Evolutionary conservation across 2,329 filamentous ascomycete species (phyloP), one percentile per base, ranked within the genome.

Genomic region (Penicillium sp.): DNA sequence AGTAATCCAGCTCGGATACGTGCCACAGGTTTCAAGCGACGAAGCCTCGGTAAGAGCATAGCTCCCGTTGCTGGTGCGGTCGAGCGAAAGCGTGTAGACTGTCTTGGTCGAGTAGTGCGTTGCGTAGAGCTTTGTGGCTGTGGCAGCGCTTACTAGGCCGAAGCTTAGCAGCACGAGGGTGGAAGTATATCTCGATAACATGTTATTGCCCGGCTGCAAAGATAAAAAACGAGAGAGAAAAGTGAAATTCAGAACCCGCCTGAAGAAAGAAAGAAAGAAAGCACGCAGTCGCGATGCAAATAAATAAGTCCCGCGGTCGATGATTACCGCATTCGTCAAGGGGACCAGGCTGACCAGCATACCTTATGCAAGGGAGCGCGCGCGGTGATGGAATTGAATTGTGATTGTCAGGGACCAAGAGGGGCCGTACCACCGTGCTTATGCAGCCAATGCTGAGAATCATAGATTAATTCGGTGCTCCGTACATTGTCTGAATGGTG

Each of bases 1-100:
- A 3, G 72, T 77, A 4, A 78, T 57, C 75, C 76, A 78, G 64
- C 75, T 77, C 4, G 76, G 75, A 67, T 75, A 75, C 7, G 55
- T 60, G 8, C 74, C 75, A 61, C 75, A 78, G 15, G 73, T 70
- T 21, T 73, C 63, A n/a, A 69, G 58, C 5, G 69, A 64, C 17
- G 70, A 63, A 6, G 70, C 58, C 11, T 73, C 50, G 1, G 67
- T 59, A 7, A 77, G 70, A 6, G 64, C 49, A 44, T 66, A 64
- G 23, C 66, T 68, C n/a, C 68, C 71, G 29, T 69, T 67, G 50
- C 63, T 66, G 48, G 64, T 63, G 21, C 67, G 63, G 5, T 54
- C 19, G 21, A 79, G 68, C 23, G 70, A 61, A 17, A 80, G 66
- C 2, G 75, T 70, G 31, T 75, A 75, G 46, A 80, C 70, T 9